Evolutionary conservation across 768 basidiomycete genomes (phyloP), one percentile per base, ranked within the genome.

Genomic region (Leccinum olivaceopallidum): DNA sequence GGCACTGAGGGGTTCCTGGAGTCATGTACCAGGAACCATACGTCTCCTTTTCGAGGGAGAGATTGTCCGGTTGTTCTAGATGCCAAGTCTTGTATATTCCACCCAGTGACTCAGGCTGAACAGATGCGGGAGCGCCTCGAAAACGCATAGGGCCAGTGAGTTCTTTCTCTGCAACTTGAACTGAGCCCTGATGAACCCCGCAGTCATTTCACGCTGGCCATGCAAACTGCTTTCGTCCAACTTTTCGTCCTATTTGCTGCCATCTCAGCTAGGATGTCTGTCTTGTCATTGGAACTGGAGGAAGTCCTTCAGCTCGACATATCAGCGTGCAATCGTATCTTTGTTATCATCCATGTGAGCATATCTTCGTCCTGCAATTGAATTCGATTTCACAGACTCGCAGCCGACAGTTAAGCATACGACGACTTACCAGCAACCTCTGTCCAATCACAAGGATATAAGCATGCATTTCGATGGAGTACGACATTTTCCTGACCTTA

Each of bases 151-250:
- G 28, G 28, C 69, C 70, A 71, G 90, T 89, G 62, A 61, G 81
- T 62, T 57, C 47, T 57, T 14, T 13, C 49, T 42, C 2, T 36
- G 14, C 6, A 6, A 32, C n/a, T 47, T 58, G 37, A 9, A 56
- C 5, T 32, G n/a, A 14, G 20, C 16, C 39, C 56, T 20, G 53
- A 24, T 24, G 14, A 49, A 39, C 32, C 36, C 51, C 54, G 7
- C 62, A 93, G 90, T 50, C 81, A 81, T 30, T 85, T 91, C 60
- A 74, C 78, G 30, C 76, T 86, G 26, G 81, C 83, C 34, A 82
- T 93, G 79, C 88, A 88, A 69, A 81, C 84, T n/a, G 86, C 89
- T 16, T 94, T 93, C 67, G 76, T 88, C 13, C 87, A 88, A 62
- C 69, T 89, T n/a, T 71, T 87, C 20, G 68, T 94, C 52, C 76